These are phyloP conservation scores for Dendrothele bispora DNA, from an alignment of 768 basidiomycete species.

Conservation along the genomic window DNA sequence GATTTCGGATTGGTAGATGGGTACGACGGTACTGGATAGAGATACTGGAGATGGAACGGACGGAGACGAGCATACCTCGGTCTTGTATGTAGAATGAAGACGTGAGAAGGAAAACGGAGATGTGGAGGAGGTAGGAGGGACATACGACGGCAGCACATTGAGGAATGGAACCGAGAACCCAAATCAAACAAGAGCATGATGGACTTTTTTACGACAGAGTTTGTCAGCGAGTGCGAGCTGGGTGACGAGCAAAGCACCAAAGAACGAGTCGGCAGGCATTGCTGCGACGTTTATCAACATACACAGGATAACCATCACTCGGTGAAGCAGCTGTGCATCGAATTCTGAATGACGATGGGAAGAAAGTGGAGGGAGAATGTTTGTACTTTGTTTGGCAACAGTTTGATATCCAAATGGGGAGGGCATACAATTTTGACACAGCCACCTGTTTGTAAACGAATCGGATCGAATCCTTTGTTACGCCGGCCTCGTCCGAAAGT, in stretches of 20 bases:
- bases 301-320: no score
- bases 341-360: no score
- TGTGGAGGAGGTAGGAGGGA: neutral
- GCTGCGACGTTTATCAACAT: no score
- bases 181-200: conserved; percentile 69
- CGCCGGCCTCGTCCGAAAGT: no score
- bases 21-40: conserved; percentile 70
- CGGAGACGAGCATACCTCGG: conserved; percentile 73
- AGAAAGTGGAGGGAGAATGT: no score
- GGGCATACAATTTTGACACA: no score
- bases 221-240: conserved; percentile 64
- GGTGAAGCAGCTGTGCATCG: no score
- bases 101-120: no score
- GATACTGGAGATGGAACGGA: conserved; percentile 66
- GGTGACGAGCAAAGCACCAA: conserved; percentile 64
- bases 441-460: conserved; percentile 64
- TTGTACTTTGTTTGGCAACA: no score
- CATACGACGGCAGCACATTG: conserved; percentile 59
- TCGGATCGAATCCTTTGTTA: conserved; percentile 80
- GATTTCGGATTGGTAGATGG: conserved; percentile 76
- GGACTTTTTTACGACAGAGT: conserved; percentile 63
- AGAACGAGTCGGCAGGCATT: conserved; percentile 75
- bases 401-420: no score
- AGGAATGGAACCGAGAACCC: conserved; percentile 72
- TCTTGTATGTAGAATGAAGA: conserved; percentile 21